phyloP scores from a whole-genome alignment of 2,329 filamentous ascomycete species.

The Myrmaecium sp. region DNA sequence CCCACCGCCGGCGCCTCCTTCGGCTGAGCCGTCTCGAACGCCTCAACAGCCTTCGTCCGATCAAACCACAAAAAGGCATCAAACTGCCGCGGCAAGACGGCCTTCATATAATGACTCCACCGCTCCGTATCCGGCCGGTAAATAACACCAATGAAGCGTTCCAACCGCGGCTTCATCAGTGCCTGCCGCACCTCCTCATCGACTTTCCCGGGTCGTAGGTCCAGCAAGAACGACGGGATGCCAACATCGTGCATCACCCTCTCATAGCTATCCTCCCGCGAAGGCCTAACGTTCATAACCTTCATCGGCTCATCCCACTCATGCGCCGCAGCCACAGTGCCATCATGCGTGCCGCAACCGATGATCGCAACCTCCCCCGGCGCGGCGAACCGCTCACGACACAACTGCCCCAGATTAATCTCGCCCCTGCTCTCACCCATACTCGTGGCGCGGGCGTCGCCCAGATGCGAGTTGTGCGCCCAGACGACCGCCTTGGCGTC shows the following conservation, averaged over 20 bases:
- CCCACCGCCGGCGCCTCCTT: slow-evolving; percentile 23
- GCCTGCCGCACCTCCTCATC: slow-evolving; percentile 19
- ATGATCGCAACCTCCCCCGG: slow-evolving; percentile 24
- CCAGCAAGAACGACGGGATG: slow-evolving; percentile 28
- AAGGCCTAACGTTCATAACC: slow-evolving; percentile 31
- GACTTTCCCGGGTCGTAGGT: slow-evolving; percentile 24
- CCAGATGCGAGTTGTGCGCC: slow-evolving; percentile 37
- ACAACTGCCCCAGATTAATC: slow-evolving; percentile 38
- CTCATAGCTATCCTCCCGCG: slow-evolving; percentile 32
- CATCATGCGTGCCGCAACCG: slow-evolving; percentile 33
- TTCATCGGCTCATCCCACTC: slow-evolving; percentile 35
- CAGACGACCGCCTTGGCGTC: slow-evolving; percentile 33
- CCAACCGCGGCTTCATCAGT: slow-evolving; percentile 20
- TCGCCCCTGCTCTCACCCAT: slow-evolving; percentile 29
- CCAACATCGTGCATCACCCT: slow-evolving; percentile 30
- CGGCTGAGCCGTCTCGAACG: slow-evolving; percentile 30
- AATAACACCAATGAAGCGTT: slow-evolving; percentile 37
- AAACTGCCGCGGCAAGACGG: slow-evolving; percentile 30
- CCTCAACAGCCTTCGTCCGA: slow-evolving; percentile 25
- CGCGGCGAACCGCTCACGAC: slow-evolving; percentile 25
- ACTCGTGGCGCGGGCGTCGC: slow-evolving; percentile 35
- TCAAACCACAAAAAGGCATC: slow-evolving; percentile 36
- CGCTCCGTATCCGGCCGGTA: slow-evolving; percentile 34
- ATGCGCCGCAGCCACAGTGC: slow-evolving; percentile 35
- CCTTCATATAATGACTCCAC: slow-evolving; percentile 31